Base-by-base conservation (phyloP, 352 stramenopile genomes). In the Paralagenidium karlingii region DNA sequence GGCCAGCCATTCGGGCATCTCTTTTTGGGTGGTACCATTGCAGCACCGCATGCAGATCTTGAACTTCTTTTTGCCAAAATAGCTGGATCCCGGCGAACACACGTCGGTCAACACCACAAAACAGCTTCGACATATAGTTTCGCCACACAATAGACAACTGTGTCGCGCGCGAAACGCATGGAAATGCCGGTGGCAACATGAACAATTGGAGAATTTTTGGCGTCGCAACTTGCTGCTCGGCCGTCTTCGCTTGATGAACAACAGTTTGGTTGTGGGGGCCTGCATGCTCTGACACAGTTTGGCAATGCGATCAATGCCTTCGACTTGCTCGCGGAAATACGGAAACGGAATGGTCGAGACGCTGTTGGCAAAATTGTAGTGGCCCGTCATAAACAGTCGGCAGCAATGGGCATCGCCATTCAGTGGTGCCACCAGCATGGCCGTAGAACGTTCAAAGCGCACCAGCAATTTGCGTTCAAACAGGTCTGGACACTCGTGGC, bases 41-140 rank as follows among this genome's bases (percentile, higher is more conserved):
- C 19, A 16, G 7, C 30, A 36, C 16, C 30, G 19, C 7, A 16
- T 36, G 30, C 30, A 36, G 22, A 36, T 16, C 22, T 36, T 36
- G 30, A 36, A 7, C 30, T 36, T 36, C 7, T 16, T 36, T 3
- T 36, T 7, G 30, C 16, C 19, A 3, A 20, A 22, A 7, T 36
- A 36, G 3, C 22, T 36, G 3, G 30, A 7, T 22, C 30, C 30
- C 7, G 7, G 30, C 7, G 22, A 7, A 8, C 7, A 16, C 30
- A 36, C 3, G 7, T 16, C 30, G 3, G 16, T 16, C 22, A 36
- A 36, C 16, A 36, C 30, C 3, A 36, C 7, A 20, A n/a, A n/a
- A n/a, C 30, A 36, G 30, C 30, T 36, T 20, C 30, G 30, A 36
- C 30, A 36, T 8, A 36, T 16, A 36, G 22, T 36, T 20, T 36